Evolutionary conservation across 2,329 filamentous ascomycete species (phyloP).

Genomic region (Aureobasidium sp.): DNA sequence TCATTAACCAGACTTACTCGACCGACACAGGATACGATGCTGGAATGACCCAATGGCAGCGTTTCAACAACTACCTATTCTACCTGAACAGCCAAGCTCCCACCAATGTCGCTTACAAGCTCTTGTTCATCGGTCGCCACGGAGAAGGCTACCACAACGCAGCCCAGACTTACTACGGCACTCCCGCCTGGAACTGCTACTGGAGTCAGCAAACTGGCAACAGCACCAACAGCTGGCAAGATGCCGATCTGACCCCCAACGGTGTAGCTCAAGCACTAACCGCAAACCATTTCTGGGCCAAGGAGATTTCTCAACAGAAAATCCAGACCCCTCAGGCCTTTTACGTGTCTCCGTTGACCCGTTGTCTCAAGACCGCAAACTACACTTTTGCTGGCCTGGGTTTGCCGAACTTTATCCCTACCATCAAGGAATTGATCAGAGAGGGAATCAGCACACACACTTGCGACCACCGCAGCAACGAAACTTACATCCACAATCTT

Average conservation of each 20-base stretch:
- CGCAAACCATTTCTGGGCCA: constrained; percentile 54
- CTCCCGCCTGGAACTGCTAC: constrained; percentile 61
- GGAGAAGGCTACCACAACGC: constrained; percentile 61
- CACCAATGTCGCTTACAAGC: constrained; percentile 56
- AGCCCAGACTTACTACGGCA: constrained; percentile 60
- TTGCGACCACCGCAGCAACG: constrained; percentile 55
- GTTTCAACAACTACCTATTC: constrained; percentile 53
- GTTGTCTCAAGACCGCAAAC: constrained; percentile 57
- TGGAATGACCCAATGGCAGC: constrained; percentile 56
- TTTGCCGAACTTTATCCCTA: constrained; percentile 50
- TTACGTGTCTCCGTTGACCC: constrained; percentile 57
- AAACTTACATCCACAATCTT: constrained; percentile 45
- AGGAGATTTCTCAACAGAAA: constrained; percentile 44
- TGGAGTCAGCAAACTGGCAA: constrained; percentile 60
- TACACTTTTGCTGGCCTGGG: constrained; percentile 52
- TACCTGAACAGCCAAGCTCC: constrained; percentile 46
- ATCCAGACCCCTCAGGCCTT: constrained; percentile 57
- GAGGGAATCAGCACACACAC: constrained; percentile 62
- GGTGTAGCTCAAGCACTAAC: constrained; percentile 52
- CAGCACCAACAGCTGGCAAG: constrained; percentile 54
- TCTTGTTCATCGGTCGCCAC: constrained; percentile 63
- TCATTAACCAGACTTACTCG: constrained; percentile 56
- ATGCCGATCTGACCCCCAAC: constrained; percentile 52
- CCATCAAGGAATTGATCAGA: constrained; percentile 58
- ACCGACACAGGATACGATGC: constrained; percentile 42